Evolutionary conservation across 768 basidiomycete species (phyloP).

Genomic region (Fomitopsis pulvina): DNA sequence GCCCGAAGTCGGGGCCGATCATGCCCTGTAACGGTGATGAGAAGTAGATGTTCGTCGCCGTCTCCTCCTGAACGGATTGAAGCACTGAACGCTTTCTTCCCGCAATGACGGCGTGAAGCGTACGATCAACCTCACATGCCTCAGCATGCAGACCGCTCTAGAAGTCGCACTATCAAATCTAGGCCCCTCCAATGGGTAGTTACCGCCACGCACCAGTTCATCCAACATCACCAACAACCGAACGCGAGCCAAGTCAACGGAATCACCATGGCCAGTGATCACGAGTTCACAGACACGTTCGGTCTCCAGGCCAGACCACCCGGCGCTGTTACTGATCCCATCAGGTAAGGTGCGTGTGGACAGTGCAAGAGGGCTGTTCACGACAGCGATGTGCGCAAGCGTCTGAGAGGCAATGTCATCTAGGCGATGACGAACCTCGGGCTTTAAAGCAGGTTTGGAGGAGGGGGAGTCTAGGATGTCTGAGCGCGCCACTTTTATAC

Average conservation of each 20-base stretch:
- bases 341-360: constrained; percentile 73
- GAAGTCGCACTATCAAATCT: constrained; percentile 4
- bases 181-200: neutral
- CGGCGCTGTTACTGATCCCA: constrained; percentile 68
- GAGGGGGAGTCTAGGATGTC: constrained; percentile 87
- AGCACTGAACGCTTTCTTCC: constrained; percentile 82
- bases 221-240: constrained; percentile 91
- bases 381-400: constrained; percentile 89
- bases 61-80: constrained; percentile 94
- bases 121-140: constrained; percentile 89
- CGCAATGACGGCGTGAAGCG: constrained; percentile 86
- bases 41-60: constrained; percentile 93
- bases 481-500: constrained; percentile 86
- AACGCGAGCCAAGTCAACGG: constrained; percentile 88
- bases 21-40: constrained; percentile 88
- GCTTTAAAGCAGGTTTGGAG: constrained; percentile 73
- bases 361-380: constrained; percentile 74
- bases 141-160: constrained; percentile 91
- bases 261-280: constrained; percentile 81
- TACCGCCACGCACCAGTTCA: constrained; percentile 64
- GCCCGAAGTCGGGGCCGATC: constrained; percentile 55
- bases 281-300: constrained; percentile 93
- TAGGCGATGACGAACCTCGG: constrained; percentile 76
- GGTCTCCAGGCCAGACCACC: constrained; percentile 88
- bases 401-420: constrained; percentile 93